These are phyloP conservation scores for Paramecium pentaurelia DNA, from an alignment of 73 alveolate species.

Conservation along the genomic window DNA sequence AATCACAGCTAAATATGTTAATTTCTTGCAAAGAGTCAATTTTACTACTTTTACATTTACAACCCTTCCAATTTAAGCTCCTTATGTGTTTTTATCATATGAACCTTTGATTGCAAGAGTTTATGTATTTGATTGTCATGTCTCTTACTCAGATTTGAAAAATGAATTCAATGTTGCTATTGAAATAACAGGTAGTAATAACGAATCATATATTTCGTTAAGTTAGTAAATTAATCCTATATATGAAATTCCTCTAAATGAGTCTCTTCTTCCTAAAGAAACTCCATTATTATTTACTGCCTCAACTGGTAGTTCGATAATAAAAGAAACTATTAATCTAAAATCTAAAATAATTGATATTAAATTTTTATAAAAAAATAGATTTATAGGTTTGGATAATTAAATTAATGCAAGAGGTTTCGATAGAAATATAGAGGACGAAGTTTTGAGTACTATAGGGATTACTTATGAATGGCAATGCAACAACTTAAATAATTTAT, in stretches of 20 bases:
- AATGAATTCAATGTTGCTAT: background rate
- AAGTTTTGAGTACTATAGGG: background rate
- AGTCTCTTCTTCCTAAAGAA: background rate
- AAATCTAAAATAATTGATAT: background rate
- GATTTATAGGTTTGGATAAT: background rate
- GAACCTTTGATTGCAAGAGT: background rate
- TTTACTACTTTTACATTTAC: background rate
- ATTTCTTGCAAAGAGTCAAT: background rate
- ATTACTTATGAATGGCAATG: background rate
- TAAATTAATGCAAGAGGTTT: background rate
- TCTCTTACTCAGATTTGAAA: background rate
- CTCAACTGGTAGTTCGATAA: background rate
- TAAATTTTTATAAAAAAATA: background rate
- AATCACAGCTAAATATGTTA: background rate
- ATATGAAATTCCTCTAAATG: background rate
- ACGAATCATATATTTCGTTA: background rate
- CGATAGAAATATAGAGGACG: background rate
- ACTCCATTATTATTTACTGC: background rate
- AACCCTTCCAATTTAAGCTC: background rate
- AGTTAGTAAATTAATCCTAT: background rate
- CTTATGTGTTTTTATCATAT: background rate
- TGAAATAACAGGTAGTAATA: background rate
- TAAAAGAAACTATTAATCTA: background rate
- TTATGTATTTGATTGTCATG: background rate
- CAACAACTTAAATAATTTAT: background rate